Base-by-base conservation (phyloP, 192 early-diverging fungal genomes). In the Spizellomyces sp. region DNA sequence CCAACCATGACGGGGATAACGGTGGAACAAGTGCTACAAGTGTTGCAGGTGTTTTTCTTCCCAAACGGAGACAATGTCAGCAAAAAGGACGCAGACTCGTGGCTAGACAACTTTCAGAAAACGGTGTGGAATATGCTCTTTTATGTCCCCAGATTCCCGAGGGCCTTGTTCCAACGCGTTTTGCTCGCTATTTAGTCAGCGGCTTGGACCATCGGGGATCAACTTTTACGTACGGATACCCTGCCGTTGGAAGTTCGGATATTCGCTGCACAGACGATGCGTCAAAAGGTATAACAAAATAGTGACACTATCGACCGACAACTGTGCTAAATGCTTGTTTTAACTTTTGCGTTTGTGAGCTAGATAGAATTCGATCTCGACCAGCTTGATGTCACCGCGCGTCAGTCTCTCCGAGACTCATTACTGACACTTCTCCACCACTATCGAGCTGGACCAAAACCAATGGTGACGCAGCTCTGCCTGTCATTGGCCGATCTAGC, bases 231-330 rank as follows among this genome's bases (percentile, higher is more conserved):
- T 54, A 69, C 81, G 22, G 80, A 85, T 3, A 78, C 75, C 6
- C 64, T 86, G 27, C 83, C 84, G 4, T 63, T 73, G 1, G 92
- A 93, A 62, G 78, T 80, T 10, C 84, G 88, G 62, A 72, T 95
- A 6, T 98, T 98, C 89, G 92, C 95, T 4, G 96, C 96, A 8
- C 96, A 98, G 77, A 98, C 93, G 12, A 81, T 98, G 59, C 83
- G 94, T 27, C 90, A 93, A 79, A 98, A 98, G 86, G 90, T 90
- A 67, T 14, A 41, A 9, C 9, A 36, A 36, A 2, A 36, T 36
- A 36, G 3, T 36, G 27, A 36, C 27, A 0, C 27, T 36, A 36
- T 36, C 3, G 27, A 36, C 27, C 27, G 27, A 36, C 27, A 36
- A 36, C 50, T 19, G 50, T 54, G 50, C 12, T n/a, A 54, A 54